These are phyloP conservation scores for Cutaneotrichosporon sp. DNA, from an alignment of 1,284 basidiomycete species.

Conservation along the genomic window DNA sequence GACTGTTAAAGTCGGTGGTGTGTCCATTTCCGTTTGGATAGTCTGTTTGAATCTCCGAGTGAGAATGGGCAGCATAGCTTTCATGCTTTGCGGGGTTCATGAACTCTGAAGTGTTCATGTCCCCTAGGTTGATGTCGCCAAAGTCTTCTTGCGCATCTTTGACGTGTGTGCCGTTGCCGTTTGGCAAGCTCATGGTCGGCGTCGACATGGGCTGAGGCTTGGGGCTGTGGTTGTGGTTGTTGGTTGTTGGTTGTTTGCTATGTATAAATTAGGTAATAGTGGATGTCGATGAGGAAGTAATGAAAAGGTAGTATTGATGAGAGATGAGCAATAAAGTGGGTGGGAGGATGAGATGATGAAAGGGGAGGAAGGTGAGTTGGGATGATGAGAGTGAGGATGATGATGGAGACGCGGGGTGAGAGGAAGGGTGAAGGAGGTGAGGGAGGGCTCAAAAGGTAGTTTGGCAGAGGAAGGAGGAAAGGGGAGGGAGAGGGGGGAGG, in stretches of 20 bases:
- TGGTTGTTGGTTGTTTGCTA: no score
- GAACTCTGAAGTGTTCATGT: slow-evolving; percentile 2
- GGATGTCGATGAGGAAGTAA: background rate
- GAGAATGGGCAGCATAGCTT: background rate
- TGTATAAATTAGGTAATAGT: no score
- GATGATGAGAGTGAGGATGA: no score
- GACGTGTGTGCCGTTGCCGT: background rate
- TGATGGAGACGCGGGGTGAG: no score
- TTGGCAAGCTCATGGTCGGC: background rate
- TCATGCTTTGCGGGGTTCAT: background rate
- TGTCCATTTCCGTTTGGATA: background rate
- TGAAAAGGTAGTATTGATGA: background rate
- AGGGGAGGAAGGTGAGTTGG: no score
- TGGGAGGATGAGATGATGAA: no score
- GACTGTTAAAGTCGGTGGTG: background rate
- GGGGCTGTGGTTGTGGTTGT: background rate
- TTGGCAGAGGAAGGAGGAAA: no score
- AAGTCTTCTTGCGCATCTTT: slow-evolving; percentile 6
- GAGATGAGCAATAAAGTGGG: background rate
- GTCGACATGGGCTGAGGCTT: background rate
- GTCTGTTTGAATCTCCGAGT: background rate
- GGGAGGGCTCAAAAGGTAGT: no score
- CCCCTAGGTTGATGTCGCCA: slow-evolving; percentile 14
- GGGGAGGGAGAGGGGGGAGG: no score
- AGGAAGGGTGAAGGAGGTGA: no score